phyloP scores from a whole-genome alignment of 225 moss, liverwort and hornwort species.

The Asterella californica region DNA sequence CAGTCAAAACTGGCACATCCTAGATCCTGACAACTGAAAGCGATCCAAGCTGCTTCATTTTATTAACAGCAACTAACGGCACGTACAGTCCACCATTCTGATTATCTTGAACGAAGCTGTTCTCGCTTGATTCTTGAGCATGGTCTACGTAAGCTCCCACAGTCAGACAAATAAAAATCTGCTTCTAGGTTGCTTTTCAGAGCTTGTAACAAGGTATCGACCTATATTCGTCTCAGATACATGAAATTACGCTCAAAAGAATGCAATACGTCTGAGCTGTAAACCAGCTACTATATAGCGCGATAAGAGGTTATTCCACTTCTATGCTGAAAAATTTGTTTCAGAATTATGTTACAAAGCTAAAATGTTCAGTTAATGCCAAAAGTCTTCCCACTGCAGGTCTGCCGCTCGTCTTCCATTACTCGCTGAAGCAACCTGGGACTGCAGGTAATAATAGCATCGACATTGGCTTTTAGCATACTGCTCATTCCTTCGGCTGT shows the following conservation, averaged over 20 bases:
- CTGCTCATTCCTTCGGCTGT: slow-evolving; percentile 55
- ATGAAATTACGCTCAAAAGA: not conserved
- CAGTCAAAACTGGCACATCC: no score
- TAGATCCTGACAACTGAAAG: no score
- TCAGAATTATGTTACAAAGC: not conserved
- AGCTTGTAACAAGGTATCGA: no score
- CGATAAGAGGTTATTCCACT: not conserved
- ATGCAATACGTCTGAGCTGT: not conserved
- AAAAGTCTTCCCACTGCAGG: slow-evolving; percentile 63
- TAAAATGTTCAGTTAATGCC: slow-evolving; percentile 15
- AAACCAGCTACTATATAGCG: not conserved
- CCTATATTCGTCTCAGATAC: no score
- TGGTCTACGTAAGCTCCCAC: no score
- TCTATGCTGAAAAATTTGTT: not conserved
- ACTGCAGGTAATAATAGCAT: slow-evolving; percentile 74
- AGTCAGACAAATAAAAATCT: no score
- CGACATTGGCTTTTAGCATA: slow-evolving; percentile 71
- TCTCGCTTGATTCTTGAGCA: no score
- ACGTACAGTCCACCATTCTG: no score
- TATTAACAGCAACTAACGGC: no score
- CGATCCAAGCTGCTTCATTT: no score
- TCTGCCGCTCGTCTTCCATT: slow-evolving; percentile 64
- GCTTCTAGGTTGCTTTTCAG: no score
- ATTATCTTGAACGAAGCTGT: no score
- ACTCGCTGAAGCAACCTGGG: slow-evolving; percentile 75